Evolutionary conservation across 371 early-diverging fungal genomes (phyloP), one percentile per base, ranked within the genome.

Genomic region (Actinomortierella wolfii): DNA sequence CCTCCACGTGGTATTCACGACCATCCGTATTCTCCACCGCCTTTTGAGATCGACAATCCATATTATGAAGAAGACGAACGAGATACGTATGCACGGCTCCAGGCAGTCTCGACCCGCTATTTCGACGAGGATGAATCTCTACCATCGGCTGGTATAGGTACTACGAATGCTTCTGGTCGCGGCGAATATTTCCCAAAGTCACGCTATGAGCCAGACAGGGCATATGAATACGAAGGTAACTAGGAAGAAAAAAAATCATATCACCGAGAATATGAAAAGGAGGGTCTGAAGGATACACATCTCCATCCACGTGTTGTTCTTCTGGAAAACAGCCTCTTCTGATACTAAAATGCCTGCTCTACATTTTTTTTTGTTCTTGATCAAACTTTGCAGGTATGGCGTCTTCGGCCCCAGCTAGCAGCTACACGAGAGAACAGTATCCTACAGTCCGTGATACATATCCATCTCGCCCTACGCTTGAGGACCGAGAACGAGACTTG

Each of bases 81-180:
- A 7, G 73, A 71, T 2, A 61, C 41, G 7, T 25, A 48, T 43
- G 21, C 49, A 4, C 43, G 48, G n/a, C 2, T 39, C 2, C 59
- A 64, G 47, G 58, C 49, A 34, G n/a, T n/a, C n/a, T 9, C 41
- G 62, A 14, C 34, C 11, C 50, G 61, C 21, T 71, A 44, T 21
- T 61, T 54, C 46, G 73, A 71, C 9, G 73, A 71, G 20, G 66
- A 71, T 18, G 66, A 71, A 43, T 66, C 73, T 1, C 62, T 61
- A 34, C 59, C 52, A 26, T 71, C 73, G 13, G 73, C 52, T 59
- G 8, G 2, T 46, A 53, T 17, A 64, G 43, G 14, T 55, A 24
- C 21, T 41, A 57, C n/a, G n/a, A n/a, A n/a, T n/a, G n/a, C n/a
- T n/a, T n/a, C 51, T 13, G 47, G 64, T 17, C 48, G 55, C 28